Percentiles rank a stretch among this genome's conserved stretches.
phyloP scores from a whole-genome alignment of 1,284 basidiomycete species.

The Taiwanofungus camphoratus region DNA sequence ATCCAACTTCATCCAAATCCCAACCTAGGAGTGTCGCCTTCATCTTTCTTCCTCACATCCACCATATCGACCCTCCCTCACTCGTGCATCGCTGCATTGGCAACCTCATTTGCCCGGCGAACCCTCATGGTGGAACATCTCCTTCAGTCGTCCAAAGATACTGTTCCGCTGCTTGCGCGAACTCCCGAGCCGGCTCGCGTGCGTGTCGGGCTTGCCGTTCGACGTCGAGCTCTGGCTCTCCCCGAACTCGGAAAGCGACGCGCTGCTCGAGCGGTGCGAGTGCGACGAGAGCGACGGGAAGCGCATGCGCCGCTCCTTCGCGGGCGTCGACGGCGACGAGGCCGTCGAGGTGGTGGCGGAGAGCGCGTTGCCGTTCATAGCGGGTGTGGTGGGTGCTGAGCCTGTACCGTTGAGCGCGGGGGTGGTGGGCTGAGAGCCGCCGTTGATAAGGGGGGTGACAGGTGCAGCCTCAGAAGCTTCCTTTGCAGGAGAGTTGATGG shows the following conservation, averaged over 20 bases:
- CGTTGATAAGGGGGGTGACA: conserved; percentile 2
- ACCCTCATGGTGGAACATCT: conserved; percentile 21
- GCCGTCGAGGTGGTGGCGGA: conserved; percentile 13
- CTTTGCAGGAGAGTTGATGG: not conserved
- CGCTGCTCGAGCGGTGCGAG: conserved; percentile 15
- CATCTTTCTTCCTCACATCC: no score
- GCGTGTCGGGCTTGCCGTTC: conserved; percentile 13
- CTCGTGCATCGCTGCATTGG: conserved; percentile 9
- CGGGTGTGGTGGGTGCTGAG: conserved; percentile 3
- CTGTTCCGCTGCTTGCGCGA: conserved; percentile 25
- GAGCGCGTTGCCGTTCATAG: conserved; percentile 2
- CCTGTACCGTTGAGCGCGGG: conserved; percentile 2
- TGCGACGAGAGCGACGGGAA: conserved; percentile 27
- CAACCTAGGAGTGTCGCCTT: no score
- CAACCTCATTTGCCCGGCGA: not conserved
- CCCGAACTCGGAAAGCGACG: conserved; percentile 20
- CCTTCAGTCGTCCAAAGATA: conserved; percentile 27
- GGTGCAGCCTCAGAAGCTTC: not conserved
- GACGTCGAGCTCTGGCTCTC: conserved; percentile 8
- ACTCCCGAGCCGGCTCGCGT: conserved; percentile 14
- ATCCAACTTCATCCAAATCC: no score
- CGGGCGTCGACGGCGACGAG: conserved; percentile 13
- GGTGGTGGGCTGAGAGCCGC: conserved; percentile 5
- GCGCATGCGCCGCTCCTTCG: conserved; percentile 24
- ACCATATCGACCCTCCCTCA: not conserved